These are phyloP conservation scores for Penicillium canescens DNA, from an alignment of 495 filamentous ascomycete genomes.

Conservation along the genomic window DNA sequence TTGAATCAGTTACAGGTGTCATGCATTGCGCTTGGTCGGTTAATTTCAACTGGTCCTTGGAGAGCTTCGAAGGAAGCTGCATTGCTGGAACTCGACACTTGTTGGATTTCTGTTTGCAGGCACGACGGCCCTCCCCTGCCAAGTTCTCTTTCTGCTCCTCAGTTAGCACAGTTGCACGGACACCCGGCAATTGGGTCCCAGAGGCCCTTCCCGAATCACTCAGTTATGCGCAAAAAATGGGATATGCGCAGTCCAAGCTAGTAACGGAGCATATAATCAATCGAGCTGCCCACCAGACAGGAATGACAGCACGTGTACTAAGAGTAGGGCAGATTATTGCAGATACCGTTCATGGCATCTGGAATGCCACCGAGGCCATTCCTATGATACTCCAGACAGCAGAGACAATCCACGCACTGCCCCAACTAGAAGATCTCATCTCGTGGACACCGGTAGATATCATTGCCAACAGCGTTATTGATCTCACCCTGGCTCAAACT, in stretches of 20 bases:
- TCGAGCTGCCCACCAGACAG: slow-evolving; percentile 31
- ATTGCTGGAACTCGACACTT: slow-evolving; percentile 57
- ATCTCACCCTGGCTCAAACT: slow-evolving; percentile 17
- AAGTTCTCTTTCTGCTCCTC: slow-evolving; percentile 63
- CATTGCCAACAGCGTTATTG: slow-evolving; percentile 46
- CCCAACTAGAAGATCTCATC: slow-evolving; percentile 49
- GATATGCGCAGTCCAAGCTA: slow-evolving; percentile 65
- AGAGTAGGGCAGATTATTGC: slow-evolving; percentile 62
- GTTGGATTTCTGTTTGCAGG: slow-evolving; percentile 49
- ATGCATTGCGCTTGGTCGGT: slow-evolving; percentile 74
- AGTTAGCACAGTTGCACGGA: slow-evolving; percentile 47
- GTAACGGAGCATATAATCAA: slow-evolving; percentile 56
- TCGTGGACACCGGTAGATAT: slow-evolving; percentile 63
- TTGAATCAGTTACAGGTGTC: slow-evolving; percentile 43
- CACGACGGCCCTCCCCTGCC: slow-evolving; percentile 29
- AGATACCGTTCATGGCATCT: slow-evolving; percentile 53
- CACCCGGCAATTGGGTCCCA: slow-evolving; percentile 31
- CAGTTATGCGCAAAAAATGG: slow-evolving; percentile 49
- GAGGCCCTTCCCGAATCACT: slow-evolving; percentile 53
- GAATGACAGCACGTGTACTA: slow-evolving; percentile 37
- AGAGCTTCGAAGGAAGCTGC: slow-evolving; percentile 57
- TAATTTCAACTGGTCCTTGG: slow-evolving; percentile 64
- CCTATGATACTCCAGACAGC: slow-evolving; percentile 57
- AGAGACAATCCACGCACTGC: slow-evolving; percentile 48
- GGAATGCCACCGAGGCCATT: slow-evolving; percentile 66